Conservation (phyloP, 2,329 filamentous ascomycete genomes). For the Neopestalotiopsis rosae region DNA sequence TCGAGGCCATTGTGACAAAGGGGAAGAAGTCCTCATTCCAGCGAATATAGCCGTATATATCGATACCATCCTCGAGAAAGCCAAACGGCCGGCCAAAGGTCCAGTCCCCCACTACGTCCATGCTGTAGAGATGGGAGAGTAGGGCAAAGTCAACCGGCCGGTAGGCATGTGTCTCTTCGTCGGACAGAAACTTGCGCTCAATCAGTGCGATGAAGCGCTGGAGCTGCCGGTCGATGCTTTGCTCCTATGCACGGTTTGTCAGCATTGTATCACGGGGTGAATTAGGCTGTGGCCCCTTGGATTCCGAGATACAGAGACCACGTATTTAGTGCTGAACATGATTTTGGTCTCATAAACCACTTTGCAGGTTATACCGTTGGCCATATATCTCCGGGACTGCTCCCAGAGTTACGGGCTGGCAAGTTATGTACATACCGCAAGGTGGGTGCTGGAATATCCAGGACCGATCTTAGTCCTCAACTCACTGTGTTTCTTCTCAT, state of each 20-base stretch:
- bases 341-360: too few species aligned
- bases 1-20: slow-evolving; percentile 21
- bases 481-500: slow-evolving; percentile 18
- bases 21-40: slow-evolving; percentile 28
- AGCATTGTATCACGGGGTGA: neutral
- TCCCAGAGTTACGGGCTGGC: too few species aligned
- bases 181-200: slow-evolving; percentile 21
- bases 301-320: too few species aligned
- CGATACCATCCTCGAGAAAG: slow-evolving; percentile 37
- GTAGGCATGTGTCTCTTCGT: slow-evolving; percentile 7
- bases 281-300: too few species aligned
- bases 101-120: slow-evolving; percentile 40
- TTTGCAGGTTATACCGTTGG: too few species aligned
- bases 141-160: slow-evolving; percentile 41
- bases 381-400: too few species aligned
- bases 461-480: slow-evolving; percentile 22
- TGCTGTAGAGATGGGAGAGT: slow-evolving; percentile 46
- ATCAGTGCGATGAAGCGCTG: slow-evolving; percentile 33
- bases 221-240: slow-evolving; percentile 33
- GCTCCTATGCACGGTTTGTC: slow-evolving; percentile 22
- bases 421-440: slow-evolving; percentile 19
- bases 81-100: slow-evolving; percentile 40
- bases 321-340: too few species aligned
- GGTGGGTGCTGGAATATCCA: slow-evolving; percentile 19
- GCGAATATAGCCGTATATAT: slow-evolving; percentile 32